These are phyloP conservation scores for Suhomyces choctaworum DNA, from an alignment of 1,139 yeast genomes.

Conservation along the genomic window DNA sequence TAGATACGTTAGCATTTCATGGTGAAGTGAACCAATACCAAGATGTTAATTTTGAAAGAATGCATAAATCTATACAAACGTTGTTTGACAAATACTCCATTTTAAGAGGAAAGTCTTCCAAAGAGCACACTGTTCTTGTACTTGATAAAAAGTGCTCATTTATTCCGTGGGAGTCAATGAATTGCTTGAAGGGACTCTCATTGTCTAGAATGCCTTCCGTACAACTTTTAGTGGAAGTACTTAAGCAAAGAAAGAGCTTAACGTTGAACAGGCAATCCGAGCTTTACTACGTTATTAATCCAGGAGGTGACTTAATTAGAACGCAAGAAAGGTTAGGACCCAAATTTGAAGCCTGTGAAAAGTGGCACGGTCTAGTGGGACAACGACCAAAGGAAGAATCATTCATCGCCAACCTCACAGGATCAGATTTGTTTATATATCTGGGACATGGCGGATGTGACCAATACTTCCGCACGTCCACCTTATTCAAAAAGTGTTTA, in stretches of 20 bases:
- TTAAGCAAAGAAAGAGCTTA: conserved; percentile 23
- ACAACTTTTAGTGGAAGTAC: conserved; percentile 41
- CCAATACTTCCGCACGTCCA: conserved; percentile 57
- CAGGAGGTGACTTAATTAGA: conserved; percentile 70
- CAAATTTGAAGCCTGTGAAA: conserved; percentile 34
- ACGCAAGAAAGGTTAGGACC: conserved; percentile 65
- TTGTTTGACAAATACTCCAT: conserved; percentile 44
- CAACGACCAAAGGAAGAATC: conserved; percentile 56
- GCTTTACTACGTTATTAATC: conserved; percentile 70
- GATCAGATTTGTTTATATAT: conserved; percentile 63
- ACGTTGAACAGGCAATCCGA: conserved; percentile 20
- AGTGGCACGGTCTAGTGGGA: conserved; percentile 61
- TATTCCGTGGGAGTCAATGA: conserved; percentile 89
- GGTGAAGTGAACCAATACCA: conserved; percentile 67
- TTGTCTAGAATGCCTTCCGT: conserved; percentile 79
- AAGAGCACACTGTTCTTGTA: conserved; percentile 64
- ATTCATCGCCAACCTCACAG: conserved; percentile 30
- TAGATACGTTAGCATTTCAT: conserved; percentile 60
- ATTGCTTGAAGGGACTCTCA: conserved; percentile 52
- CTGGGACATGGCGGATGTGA: conserved; percentile 97
- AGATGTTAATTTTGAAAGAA: conserved; percentile 58
- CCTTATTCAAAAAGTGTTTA: conserved; percentile 26
- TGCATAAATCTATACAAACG: conserved; percentile 30
- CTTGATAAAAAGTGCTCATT: conserved; percentile 62
- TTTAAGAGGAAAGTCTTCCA: conserved; percentile 13